Base-by-base conservation (phyloP, 495 filamentous ascomycete genomes). In the Cercophora samala region DNA sequence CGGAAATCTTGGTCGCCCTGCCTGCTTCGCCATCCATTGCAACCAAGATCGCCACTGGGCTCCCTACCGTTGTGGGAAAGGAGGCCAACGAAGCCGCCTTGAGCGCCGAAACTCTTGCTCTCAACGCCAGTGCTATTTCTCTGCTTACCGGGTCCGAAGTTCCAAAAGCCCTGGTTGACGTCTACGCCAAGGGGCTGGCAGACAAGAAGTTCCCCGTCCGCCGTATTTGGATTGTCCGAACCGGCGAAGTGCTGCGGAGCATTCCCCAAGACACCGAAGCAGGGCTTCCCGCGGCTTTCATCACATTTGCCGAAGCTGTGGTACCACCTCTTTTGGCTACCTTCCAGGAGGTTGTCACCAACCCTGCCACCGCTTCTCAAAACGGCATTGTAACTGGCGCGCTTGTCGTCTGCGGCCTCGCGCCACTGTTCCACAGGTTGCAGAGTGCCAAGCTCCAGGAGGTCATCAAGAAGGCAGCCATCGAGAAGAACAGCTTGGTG, bases 71-170 rank as follows among this genome's bases (percentile, higher is more conserved):
- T 9, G 85, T 87, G 23, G 76, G 81, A 3, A 95, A 96, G 64
- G 95, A 99, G 77, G 87, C 91, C 6, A 98, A 94, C 71, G 96
- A 99, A 75, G 78, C 81, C 56, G 92, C 92, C 42, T 77, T 95
- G 6, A 84, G 82, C 60, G 88, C 91, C n/a, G 91, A 96, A 72
- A 83, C 90, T 13, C 79, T 83, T 22, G 86, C 91, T 0, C 81
- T 97, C 25, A 80, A 85, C 60, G 82, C 82, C 58, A 88, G 91
- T 69, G 76, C 91, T 29, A 70, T 74, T 9, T 83, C 80, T 74
- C 81, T 89, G 25, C 72, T 97, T 15, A 69, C 87, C 11, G 83
- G 80, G 23, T 71, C 83, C 5, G 83, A 86, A 61, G 66, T 90
- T 2, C 87, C 86, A 18, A 89, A 89, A 69, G 72, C 87, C 18